These are phyloP conservation scores for Fonsecaea pedrosoi DNA, from an alignment of 2,329 filamentous ascomycete genomes.

Conservation along the genomic window DNA sequence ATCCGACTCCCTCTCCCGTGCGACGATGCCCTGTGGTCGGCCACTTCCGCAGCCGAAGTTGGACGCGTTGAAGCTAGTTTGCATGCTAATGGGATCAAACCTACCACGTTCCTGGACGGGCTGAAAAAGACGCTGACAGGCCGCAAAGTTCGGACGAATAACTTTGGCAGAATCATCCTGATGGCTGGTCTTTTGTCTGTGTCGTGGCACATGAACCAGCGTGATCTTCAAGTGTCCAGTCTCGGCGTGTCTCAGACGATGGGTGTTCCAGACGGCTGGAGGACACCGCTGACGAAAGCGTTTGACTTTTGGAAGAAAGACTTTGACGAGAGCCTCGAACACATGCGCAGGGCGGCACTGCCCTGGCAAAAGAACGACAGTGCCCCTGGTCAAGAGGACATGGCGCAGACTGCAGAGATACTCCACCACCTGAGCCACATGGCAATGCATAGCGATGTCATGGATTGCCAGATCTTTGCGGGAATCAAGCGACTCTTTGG, in stretches of 20 bases:
- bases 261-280: slow-evolving; percentile 87
- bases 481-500: slow-evolving; percentile 84
- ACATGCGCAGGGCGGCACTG: slow-evolving; percentile 37
- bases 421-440: slow-evolving; percentile 94
- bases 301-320: slow-evolving; percentile 94
- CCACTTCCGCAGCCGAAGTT: slow-evolving; percentile 84
- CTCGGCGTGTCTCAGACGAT: slow-evolving; percentile 72
- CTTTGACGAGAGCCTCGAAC: slow-evolving; percentile 76
- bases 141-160: slow-evolving; percentile 86
- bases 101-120: slow-evolving; percentile 85
- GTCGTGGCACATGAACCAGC: slow-evolving; percentile 98
- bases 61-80: slow-evolving; percentile 81
- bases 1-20: slow-evolving; percentile 90
- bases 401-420: slow-evolving; percentile 85
- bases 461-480: slow-evolving; percentile 94
- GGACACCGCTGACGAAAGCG: slow-evolving; percentile 79
- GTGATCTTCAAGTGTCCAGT: slow-evolving; percentile 89
- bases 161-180: slow-evolving; percentile 87
- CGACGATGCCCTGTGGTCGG: slow-evolving; percentile 90
- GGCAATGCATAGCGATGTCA: slow-evolving; percentile 95
- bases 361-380: slow-evolving; percentile 38
- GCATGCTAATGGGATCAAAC: slow-evolving; percentile 79
- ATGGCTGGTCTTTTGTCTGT: slow-evolving; percentile 94
- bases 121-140: slow-evolving; percentile 86
- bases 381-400: slow-evolving; percentile 64